Base-by-base conservation (phyloP, 805 yeast species). In the Starmerella potacharoeniae region DNA sequence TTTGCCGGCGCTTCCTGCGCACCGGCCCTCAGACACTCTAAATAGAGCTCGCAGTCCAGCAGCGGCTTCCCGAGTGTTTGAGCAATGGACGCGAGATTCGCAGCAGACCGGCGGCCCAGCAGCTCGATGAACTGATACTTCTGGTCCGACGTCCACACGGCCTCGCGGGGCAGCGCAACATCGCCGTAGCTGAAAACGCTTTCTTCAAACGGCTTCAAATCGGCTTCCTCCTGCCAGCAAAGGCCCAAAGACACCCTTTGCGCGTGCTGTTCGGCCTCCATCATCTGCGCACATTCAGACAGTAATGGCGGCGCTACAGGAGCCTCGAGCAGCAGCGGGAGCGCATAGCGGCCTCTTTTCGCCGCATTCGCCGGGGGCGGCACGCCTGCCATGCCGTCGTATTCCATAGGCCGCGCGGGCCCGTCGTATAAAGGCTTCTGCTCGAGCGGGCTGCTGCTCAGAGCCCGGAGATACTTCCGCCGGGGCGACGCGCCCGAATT, bases 121-220 rank as follows among this genome's bases (percentile, higher is more conserved):
- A 61, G 51, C 16, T 49, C 59, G 7, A 56, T 42, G 41, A 61
- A 55, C 29, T 49, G 56, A 4, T 53, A 45, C 47, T 61, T 61
- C 29, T 61, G 59, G 13, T 28, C 31, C 10, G 51, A 56, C 5
- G 57, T 53, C 63, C 61, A 61, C 17, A 39, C 36, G 5, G 45
- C 33, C 4, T 33, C 51, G 4, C 17, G 33, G 1, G 55, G 55
- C 34, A 52, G 42, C 28, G 6, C 43, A 5, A 28, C 10, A 36
- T 47, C 42, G 3, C 51, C 52, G 30, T 10, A 35, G 13, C 28
- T 29, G 34, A 52, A 17, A 1, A 28, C 28, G 14, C 43, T 33
- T 13, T 30, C 33, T n/a, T 40, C 51, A 22, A 45, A 37, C 34
- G 13, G 22, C 34, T 17, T 17, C 14, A 35, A 35, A 14, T 37